Evolutionary conservation across 495 filamentous ascomycete genomes (phyloP).

Genomic region (Tuber borchii): DNA sequence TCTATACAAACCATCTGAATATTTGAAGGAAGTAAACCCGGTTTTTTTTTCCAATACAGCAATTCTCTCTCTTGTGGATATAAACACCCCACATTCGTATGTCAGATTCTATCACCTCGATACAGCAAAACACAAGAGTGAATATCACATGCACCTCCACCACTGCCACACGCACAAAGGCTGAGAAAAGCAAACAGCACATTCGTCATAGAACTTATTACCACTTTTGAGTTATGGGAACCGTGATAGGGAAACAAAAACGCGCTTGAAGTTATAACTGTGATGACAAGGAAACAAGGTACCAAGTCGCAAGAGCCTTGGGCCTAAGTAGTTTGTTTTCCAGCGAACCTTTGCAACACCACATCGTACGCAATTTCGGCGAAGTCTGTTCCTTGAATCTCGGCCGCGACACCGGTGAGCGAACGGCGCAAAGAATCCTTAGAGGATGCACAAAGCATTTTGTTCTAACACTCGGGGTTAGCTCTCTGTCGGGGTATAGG

Average conservation of each 20-base stretch:
- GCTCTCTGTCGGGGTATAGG: conserved; percentile 16
- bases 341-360: conserved; percentile 55
- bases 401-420: conserved; percentile 67
- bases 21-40: background rate
- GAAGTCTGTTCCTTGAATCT: conserved; percentile 88
- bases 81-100: conserved; percentile 25
- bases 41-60: background rate
- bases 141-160: conserved; percentile 16
- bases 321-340: conserved; percentile 11
- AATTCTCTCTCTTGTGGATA: conserved; percentile 16
- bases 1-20: background rate
- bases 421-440: conserved; percentile 86
- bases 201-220: conserved; percentile 25
- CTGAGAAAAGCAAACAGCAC: conserved; percentile 26
- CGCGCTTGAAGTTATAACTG: conserved; percentile 6
- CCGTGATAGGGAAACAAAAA: conserved; percentile 24
- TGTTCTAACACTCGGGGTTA: conserved; percentile 50
- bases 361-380: conserved; percentile 81
- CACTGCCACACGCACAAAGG: conserved; percentile 16
- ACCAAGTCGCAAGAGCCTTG: conserved; percentile 17
- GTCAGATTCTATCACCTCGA: conserved; percentile 35
- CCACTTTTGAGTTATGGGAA: conserved; percentile 16
- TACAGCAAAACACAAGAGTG: conserved; percentile 36
- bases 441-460: conserved; percentile 96
- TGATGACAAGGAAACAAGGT: conserved; percentile 4